Conservation (phyloP, 768 basidiomycete genomes). For the Suillus tomentosus region DNA sequence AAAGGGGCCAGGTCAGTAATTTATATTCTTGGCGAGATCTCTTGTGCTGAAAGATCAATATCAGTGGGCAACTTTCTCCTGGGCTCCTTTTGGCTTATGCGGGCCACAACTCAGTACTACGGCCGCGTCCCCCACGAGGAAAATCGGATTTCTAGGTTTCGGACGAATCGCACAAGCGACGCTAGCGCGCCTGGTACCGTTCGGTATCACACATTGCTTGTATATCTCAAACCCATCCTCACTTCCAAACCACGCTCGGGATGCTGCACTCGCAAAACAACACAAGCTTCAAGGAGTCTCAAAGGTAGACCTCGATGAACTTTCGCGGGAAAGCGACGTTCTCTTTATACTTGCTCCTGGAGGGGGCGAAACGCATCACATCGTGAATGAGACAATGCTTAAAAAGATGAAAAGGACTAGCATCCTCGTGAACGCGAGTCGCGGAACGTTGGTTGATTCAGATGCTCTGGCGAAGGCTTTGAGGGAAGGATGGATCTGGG, state of each 20-base stretch:
- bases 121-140: slow-evolving; percentile 52
- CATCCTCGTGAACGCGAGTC: slow-evolving; percentile 81
- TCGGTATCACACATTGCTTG: slow-evolving; percentile 75
- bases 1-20: slow-evolving; percentile 61
- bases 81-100: slow-evolving; percentile 84
- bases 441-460: slow-evolving; percentile 90
- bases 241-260: slow-evolving; percentile 39
- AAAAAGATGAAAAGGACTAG: slow-evolving; percentile 82
- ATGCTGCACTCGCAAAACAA: slow-evolving; percentile 40
- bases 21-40: neutral
- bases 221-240: slow-evolving; percentile 66
- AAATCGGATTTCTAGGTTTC: slow-evolving; percentile 91
- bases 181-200: slow-evolving; percentile 75
- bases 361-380: slow-evolving; percentile 65
- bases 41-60: neutral
- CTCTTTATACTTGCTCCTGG: slow-evolving; percentile 84
- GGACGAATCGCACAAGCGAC: slow-evolving; percentile 91
- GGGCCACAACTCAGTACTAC: slow-evolving; percentile 77
- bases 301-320: slow-evolving; percentile 61
- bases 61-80: slow-evolving; percentile 79
- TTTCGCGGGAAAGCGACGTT: slow-evolving; percentile 82
- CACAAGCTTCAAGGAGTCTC: slow-evolving; percentile 41
- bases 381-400: slow-evolving; percentile 74
- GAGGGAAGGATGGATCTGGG: slow-evolving; percentile 79
- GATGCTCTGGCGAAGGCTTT: slow-evolving; percentile 85